These are phyloP conservation scores for Coriaria nepalensis DNA, from an alignment of 306 rosid species.

Conservation along the genomic window DNA sequence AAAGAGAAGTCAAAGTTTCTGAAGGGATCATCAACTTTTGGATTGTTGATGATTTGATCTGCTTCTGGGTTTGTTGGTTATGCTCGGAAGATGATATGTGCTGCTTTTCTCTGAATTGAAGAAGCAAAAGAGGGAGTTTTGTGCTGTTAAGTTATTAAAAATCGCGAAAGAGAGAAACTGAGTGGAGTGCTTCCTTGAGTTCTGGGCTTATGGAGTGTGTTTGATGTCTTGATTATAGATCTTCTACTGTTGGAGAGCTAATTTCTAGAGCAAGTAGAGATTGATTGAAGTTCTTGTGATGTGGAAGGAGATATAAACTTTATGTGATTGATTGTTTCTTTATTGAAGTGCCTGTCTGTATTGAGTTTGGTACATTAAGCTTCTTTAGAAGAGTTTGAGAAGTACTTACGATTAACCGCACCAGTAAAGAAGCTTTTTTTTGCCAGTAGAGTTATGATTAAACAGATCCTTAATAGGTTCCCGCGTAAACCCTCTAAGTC, in stretches of 20 bases:
- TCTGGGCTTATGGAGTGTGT: too few species aligned
- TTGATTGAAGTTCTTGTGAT: not conserved
- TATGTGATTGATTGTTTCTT: conserved; percentile 12
- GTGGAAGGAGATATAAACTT: conserved; percentile 19
- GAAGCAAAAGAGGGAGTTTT: not conserved
- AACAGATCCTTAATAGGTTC: conserved; percentile 73
- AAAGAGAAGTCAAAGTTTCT: conserved; percentile 37
- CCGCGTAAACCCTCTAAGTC: conserved; percentile 77
- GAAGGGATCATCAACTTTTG: conserved; percentile 8
- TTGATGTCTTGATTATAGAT: too few species aligned
- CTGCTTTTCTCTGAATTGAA: conserved; percentile 10
- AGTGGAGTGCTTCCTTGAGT: not conserved
- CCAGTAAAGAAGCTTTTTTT: conserved; percentile 15
- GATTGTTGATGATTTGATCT: conserved; percentile 14
- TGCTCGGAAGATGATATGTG: conserved; percentile 15
- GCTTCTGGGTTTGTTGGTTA: conserved; percentile 18
- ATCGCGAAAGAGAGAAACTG: not conserved
- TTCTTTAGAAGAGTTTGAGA: conserved; percentile 18
- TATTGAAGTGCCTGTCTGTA: conserved; percentile 9
- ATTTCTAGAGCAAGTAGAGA: too few species aligned
- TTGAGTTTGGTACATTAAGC: conserved; percentile 17
- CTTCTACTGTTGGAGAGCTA: too few species aligned
- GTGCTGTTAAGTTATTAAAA: conserved; percentile 1
- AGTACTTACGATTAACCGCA: conserved; percentile 21
- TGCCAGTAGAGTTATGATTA: conserved; percentile 62